phyloP scores from a whole-genome alignment of 345 rosid genomes.

The Jatropha curcas region DNA sequence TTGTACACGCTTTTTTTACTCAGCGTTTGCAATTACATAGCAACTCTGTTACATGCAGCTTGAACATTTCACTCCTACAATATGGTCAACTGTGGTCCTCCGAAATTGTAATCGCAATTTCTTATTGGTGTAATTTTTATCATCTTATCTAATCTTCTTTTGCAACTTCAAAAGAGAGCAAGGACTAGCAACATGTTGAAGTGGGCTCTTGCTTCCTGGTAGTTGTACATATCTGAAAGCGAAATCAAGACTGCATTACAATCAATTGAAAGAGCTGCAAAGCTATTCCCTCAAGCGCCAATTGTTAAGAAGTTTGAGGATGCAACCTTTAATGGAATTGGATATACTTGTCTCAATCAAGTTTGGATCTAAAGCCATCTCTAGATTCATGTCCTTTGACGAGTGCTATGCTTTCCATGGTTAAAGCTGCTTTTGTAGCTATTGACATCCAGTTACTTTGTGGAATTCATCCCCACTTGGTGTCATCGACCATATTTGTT shows the following conservation, averaged over 20 bases:
- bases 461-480: slow-evolving; percentile 90
- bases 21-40: no score
- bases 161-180: slow-evolving; percentile 20
- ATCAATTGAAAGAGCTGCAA: slow-evolving; percentile 65
- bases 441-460: slow-evolving; percentile 61
- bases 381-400: slow-evolving; percentile 43
- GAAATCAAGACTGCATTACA: slow-evolving; percentile 64
- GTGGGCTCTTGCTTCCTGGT: slow-evolving; percentile 72
- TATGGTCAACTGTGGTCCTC: no score
- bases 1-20: no score
- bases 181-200: slow-evolving; percentile 53
- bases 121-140: no score
- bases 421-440: slow-evolving; percentile 65
- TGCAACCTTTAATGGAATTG: slow-evolving; percentile 70
- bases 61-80: no score
- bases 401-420: slow-evolving; percentile 68
- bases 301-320: slow-evolving; percentile 84
- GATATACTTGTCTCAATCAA: slow-evolving; percentile 74
- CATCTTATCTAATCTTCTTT: no score
- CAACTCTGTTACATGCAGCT: no score
- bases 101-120: no score
- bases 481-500: slow-evolving; percentile 90
- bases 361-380: slow-evolving; percentile 32
- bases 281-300: slow-evolving; percentile 59
- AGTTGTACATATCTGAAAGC: slow-evolving; percentile 80